Evolutionary conservation across 345 rosid species (phyloP), one percentile per base, ranked within the genome.

Genomic region (Eucalyptus dawsonii): DNA sequence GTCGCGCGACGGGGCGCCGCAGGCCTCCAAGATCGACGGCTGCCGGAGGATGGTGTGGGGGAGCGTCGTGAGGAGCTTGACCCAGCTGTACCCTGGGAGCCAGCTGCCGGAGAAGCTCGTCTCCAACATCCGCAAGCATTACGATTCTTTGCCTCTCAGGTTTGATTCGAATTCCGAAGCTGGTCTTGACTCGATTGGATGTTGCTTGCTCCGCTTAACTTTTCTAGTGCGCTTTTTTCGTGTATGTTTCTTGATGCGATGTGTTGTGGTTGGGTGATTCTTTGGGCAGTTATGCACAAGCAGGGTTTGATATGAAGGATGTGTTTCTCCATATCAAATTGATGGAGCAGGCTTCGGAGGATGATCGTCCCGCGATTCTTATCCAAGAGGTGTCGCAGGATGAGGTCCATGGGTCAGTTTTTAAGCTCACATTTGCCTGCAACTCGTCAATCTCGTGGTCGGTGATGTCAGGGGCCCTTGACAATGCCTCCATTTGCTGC

Each of bases 61-160:
- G 50, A 94, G 93, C 83, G 98, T 97, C 88, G 98, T 97, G 69
- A 94, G 97, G 94, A 97, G 95, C 92, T 93, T 97, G 25, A 95
- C 98, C 31, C 98, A 96, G 95, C 90, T 97, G 91, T 97, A 97
- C 88, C 99, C 99, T 3, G 99, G 98, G 0, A 97, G 98, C 58
- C 99, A 97, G 93, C 92, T 97, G 89, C 99, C 99, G 49, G 99
- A 97, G 94, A 96, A 95, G 97, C 98, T 97, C 31, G 97, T 97
- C 37, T 96, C 96, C 86, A 96, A 95, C 93, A 96, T 97, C 53
- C 93, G 96, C 92, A 97, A 96, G 95, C 99, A 97, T 93, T 97
- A 95, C 87, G 99, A 97, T 94, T 97, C 99, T 87, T 94, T 96
- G 94, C 99, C 99, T 16, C 95, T 96, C 91, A 97, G 99, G 99